A percentile compares a stretch with the other conserved stretches of the same genome.
Evolutionary conservation across 306 rosid species (phyloP).

Genomic region (Cucurbita maxima): DNA sequence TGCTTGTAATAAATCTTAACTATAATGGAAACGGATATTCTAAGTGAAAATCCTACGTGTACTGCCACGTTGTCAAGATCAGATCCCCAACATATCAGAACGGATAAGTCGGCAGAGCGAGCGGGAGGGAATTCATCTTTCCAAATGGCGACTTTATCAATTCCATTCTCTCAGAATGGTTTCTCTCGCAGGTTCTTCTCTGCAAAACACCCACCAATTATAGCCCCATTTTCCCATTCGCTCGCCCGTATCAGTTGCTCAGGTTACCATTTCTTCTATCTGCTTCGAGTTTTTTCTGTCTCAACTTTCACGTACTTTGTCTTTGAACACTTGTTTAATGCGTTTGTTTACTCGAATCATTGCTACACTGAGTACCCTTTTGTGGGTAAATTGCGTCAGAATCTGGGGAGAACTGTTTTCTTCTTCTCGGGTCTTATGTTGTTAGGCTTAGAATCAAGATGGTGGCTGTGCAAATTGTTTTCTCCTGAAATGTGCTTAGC

Average conservation of each 20-base stretch:
- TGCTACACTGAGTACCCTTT: not conserved
- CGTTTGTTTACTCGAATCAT: not conserved
- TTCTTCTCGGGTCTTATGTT: not conserved
- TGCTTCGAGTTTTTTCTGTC: not conserved
- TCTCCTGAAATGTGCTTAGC: not conserved
- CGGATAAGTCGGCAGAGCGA: constrained; percentile 12
- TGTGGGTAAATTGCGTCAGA: not conserved
- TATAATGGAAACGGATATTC: not conserved
- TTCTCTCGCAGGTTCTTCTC: constrained; percentile 19
- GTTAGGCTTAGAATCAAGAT: not conserved
- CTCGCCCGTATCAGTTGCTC: constrained; percentile 31
- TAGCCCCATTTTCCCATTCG: constrained; percentile 6
- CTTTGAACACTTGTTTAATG: not conserved
- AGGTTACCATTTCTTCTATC: constrained; percentile 15
- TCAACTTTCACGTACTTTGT: no score
- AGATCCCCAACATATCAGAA: not conserved
- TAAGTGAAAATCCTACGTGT: constrained; percentile 24
- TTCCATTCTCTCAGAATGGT: constrained; percentile 33
- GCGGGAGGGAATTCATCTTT: not conserved
- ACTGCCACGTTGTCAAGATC: constrained; percentile 28
- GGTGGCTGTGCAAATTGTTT: not conserved
- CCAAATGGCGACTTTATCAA: constrained; percentile 47
- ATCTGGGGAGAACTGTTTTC: not conserved
- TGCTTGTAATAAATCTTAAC: no score
- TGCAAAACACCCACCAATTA: constrained; percentile 19